Base-by-base conservation (phyloP, 768 basidiomycete species). In the Trametes sanguinea region DNA sequence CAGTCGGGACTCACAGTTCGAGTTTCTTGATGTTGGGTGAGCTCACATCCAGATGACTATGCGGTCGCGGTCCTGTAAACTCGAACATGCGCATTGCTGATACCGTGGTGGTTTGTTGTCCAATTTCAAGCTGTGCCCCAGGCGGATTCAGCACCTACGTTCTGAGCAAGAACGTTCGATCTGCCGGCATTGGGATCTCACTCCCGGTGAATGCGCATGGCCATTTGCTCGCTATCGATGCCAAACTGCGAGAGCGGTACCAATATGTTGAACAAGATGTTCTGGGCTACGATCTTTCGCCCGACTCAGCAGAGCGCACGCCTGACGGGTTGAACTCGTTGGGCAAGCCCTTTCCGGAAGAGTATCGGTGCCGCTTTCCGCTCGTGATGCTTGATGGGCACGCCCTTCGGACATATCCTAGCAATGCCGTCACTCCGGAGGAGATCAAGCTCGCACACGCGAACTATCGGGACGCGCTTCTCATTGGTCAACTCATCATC, bases 381-480 rank as follows among this genome's bases (percentile, higher is more conserved):
- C 61, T 77, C 16, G 74, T 74, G 16, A 61, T 75, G 9, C 69
- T 76, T 53, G 76, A 76, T 52, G 76, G 71, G 10, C 76, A 76
- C 56, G 71, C 71, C 2, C 60, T 75, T 16, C 74, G 76, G 45
- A 67, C 60, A 4, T 65, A 63, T 51, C 22, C 48, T 30, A 45
- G 22, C 11, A 32, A 35, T 7, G 6, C 10, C 8, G 46, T 33
- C n/a, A 48, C 60, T 27, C 45, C 33, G 17, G 51, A 14, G 2
- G 60, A 42, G 50, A 17, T 58, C 32, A 51, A 45, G 43, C n/a
- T 17, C 14, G 54, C 61, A 3, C 63, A 65, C 30, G 22, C 42
- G 27, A 54, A 50, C 37, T 66, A 66, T 56, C 51, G 60, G 54
- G 70, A 71, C 42, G 69, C 70, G 27, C 68, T 75, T 29, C 65